phyloP scores from a whole-genome alignment of 495 filamentous ascomycete genomes.

The Delitschia confertaspora region DNA sequence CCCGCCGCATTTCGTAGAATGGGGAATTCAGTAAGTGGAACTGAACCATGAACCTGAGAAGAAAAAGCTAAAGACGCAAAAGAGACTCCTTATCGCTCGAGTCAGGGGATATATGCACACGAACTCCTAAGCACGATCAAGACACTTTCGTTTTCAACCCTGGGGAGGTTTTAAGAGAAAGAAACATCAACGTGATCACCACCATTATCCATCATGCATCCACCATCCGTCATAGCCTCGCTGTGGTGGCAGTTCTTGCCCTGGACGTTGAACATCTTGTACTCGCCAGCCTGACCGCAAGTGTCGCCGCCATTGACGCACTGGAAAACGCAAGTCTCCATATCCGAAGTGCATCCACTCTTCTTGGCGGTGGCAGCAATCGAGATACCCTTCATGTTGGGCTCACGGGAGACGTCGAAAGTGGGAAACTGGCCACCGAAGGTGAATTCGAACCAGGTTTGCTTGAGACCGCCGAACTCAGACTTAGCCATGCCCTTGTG shows the following conservation, averaged over 20 bases:
- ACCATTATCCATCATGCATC: conserved; percentile 6
- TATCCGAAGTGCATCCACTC: conserved; percentile 17
- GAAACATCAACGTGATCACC: conserved; percentile 11
- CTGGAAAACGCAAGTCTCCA: conserved; percentile 23
- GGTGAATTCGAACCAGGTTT: conserved; percentile 38
- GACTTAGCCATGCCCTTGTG: conserved; percentile 32
- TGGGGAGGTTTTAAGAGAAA: conserved; percentile 6
- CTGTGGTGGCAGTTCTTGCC: conserved; percentile 9
- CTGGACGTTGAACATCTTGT: conserved; percentile 9
- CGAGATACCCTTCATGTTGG: conserved; percentile 35
- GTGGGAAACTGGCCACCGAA: conserved; percentile 25
- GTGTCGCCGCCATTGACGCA: conserved; percentile 7
- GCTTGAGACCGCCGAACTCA: conserved; percentile 31
- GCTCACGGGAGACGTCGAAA: conserved; percentile 35
- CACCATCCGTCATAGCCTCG: conserved; percentile 5
- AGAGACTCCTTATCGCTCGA: too few species aligned
- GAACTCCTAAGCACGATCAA: too few species aligned
- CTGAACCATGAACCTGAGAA: too few species aligned
- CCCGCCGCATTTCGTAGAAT: too few species aligned
- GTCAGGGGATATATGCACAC: too few species aligned
- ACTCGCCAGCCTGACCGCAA: conserved; percentile 11
- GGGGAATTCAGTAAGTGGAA: too few species aligned
- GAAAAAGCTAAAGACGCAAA: too few species aligned
- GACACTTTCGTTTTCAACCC: too few species aligned
- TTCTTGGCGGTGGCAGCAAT: conserved; percentile 31